Evolutionary conservation across 2,329 filamentous ascomycete species (phyloP).

Genomic region (Fusarium staphyleae): DNA sequence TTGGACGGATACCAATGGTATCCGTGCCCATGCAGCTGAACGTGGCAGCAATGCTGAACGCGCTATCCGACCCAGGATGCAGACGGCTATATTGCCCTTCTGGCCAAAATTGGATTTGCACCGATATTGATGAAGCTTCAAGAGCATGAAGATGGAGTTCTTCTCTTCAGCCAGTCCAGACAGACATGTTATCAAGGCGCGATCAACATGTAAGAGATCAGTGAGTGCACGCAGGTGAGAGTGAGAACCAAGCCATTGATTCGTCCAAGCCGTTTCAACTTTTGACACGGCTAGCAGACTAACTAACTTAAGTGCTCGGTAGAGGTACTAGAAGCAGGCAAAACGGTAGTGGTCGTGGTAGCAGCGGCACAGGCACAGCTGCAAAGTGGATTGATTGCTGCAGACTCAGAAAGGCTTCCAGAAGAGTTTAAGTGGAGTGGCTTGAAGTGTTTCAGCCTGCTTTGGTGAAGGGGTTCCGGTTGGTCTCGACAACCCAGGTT

Average conservation of each 20-base stretch:
- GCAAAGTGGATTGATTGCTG: conserved; percentile 27
- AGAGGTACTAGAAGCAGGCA: conserved; percentile 5
- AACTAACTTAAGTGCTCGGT: no score
- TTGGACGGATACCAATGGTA: conserved; percentile 11
- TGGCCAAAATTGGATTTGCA: conserved; percentile 26
- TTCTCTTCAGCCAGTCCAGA: conserved; percentile 13
- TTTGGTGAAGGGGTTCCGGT: conserved; percentile 20
- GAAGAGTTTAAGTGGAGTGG: conserved; percentile 36
- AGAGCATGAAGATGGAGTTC: conserved; percentile 12
- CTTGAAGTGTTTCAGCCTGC: conserved; percentile 37
- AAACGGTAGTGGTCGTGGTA: conserved; percentile 4
- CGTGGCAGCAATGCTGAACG: conserved; percentile 19
- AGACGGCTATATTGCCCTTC: conserved; percentile 21
- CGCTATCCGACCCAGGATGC: conserved; percentile 24
- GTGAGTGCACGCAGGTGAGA: conserved; percentile 14
- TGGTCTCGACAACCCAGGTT: conserved; percentile 32
- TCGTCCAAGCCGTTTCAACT: conserved; percentile 14
- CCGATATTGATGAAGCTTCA: conserved; percentile 15
- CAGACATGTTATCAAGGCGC: conserved; percentile 19
- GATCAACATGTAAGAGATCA: conserved; percentile 18
- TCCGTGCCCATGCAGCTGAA: conserved; percentile 20
- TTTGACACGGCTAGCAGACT: not conserved
- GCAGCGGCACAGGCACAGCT: conserved; percentile 14
- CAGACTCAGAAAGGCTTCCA: conserved; percentile 40
- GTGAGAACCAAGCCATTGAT: conserved; percentile 8